Base-by-base conservation (phyloP, 768 basidiomycete species). In the Fibroporia radiculosa region DNA sequence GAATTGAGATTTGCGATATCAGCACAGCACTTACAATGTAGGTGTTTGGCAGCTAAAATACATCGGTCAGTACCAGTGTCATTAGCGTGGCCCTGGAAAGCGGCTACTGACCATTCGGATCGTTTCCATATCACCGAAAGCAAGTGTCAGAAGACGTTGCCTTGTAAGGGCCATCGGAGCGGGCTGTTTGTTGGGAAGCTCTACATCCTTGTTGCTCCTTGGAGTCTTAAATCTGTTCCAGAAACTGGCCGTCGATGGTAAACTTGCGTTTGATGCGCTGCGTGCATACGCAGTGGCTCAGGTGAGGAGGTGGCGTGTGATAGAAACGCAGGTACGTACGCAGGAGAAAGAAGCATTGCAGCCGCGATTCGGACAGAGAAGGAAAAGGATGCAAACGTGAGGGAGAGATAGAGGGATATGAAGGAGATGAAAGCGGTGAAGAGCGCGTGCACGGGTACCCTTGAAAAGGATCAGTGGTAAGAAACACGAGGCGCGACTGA, bases 121-220 rank as follows among this genome's bases (percentile, higher is more conserved):
- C 6, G 89, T 91, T 66, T 92, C 89, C 82, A 89, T 86, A 29
- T 91, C 89, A 44, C 72, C 84, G 61, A 82, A 87, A 7, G 78
- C 80, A 47, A 92, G 77, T 47, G 89, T 92, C 54, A 92, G 72
- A 52, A 88, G 76, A 48, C 84, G 78, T 53, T 84, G 82, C 44
- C 85, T 68, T 20, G 81, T 71, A 54, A 89, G 72, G 3, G 84
- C 76, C 80, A 85, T 84, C 18, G 74, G 74, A 1, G 52, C 49
- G 18, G 72, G 67, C 23, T 73, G 70, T 43, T 64, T 67, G 38
- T 74, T 69, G 53, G 75, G 70, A 51, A 74, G 65, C n/a, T 82
- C 79, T 53, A 63, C 65, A 45, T 85, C 81, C 67, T 84, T 84
- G 62, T 69, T 61, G 47, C 55, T 62, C 66, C 83, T 85, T 50